Conservation (phyloP, 768 basidiomycete genomes). For the Suillus alpinus region DNA sequence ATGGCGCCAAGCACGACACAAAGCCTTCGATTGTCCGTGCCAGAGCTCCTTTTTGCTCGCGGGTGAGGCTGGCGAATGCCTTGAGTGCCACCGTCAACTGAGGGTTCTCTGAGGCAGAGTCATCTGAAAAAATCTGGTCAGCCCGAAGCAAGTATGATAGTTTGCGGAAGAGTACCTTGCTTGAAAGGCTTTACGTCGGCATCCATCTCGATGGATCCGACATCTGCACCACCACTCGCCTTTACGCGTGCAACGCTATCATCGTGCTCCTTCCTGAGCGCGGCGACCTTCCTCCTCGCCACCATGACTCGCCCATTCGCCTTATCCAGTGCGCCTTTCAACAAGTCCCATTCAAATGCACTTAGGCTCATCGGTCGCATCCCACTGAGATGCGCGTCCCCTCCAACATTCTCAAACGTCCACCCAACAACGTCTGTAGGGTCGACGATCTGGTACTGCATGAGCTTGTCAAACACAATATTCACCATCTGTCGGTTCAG, state of each 20-base stretch:
- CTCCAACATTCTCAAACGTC: slow-evolving; percentile 65
- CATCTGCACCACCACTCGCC: slow-evolving; percentile 54
- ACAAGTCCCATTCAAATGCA: slow-evolving; percentile 80
- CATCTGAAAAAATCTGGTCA: slow-evolving; percentile 32
- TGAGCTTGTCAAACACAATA: slow-evolving; percentile 95
- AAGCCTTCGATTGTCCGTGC: slow-evolving; percentile 77
- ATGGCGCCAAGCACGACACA: slow-evolving; percentile 55
- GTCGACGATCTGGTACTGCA: slow-evolving; percentile 98
- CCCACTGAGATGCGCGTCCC: slow-evolving; percentile 37
- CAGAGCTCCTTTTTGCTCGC: slow-evolving; percentile 74
- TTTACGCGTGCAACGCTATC: slow-evolving; percentile 75
- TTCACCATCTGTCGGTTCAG: slow-evolving; percentile 81
- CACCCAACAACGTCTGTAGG: slow-evolving; percentile 87
- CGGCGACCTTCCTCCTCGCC: slow-evolving; percentile 69
- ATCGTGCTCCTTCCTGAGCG: slow-evolving; percentile 85
- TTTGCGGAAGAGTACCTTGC: slow-evolving; percentile 23
- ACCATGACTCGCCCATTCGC: slow-evolving; percentile 84
- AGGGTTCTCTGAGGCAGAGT: slow-evolving; percentile 56
- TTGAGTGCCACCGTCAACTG: slow-evolving; percentile 71
- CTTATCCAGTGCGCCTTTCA: slow-evolving; percentile 84
- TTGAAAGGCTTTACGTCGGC: slow-evolving; percentile 65
- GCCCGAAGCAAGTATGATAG: neutral
- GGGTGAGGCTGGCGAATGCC: slow-evolving; percentile 68
- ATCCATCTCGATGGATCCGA: slow-evolving; percentile 61
- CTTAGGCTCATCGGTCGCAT: slow-evolving; percentile 39